Conservation (phyloP, 2,329 filamentous ascomycete species). For the Fusarium verrucosum region DNA sequence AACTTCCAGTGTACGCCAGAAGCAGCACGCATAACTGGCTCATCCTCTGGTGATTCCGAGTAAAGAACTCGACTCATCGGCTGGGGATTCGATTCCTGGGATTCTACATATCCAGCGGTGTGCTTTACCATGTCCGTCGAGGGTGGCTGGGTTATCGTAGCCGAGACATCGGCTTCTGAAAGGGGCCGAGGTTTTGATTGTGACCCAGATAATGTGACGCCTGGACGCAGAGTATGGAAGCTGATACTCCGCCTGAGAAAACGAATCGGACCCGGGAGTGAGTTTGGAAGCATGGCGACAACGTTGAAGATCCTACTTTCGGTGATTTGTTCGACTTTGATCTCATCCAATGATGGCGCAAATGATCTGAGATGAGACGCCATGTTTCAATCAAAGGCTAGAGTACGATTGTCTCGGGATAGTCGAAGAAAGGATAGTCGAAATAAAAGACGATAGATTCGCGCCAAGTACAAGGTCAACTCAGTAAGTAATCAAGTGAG, state of each 20-base stretch:
- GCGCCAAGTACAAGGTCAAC: neutral
- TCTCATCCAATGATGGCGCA: conserved; percentile 41
- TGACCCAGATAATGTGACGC: conserved; percentile 20
- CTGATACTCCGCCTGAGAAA: conserved; percentile 57
- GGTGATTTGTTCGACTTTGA: conserved; percentile 47
- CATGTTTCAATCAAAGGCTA: conserved; percentile 17
- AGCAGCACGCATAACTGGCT: conserved; percentile 39
- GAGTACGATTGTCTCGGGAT: neutral
- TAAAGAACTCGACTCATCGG: conserved; percentile 43
- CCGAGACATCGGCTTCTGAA: conserved; percentile 33
- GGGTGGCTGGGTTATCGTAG: conserved; percentile 15
- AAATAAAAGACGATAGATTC: neutral
- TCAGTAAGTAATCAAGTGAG: neutral
- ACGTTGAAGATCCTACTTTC: conserved; percentile 57
- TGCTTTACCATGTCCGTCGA: conserved; percentile 27
- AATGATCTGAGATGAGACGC: conserved; percentile 27
- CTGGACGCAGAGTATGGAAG: conserved; percentile 41
- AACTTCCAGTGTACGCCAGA: conserved; percentile 49
- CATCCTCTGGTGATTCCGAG: conserved; percentile 36
- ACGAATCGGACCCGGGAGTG: conserved; percentile 60
- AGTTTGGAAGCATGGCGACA: conserved; percentile 62
- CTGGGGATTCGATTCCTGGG: conserved; percentile 12
- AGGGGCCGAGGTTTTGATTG: conserved; percentile 30
- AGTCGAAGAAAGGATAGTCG: no score
- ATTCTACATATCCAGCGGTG: conserved; percentile 3